phyloP scores from a whole-genome alignment of 495 filamentous ascomycete genomes.

The Emericellopsis terricola region DNA sequence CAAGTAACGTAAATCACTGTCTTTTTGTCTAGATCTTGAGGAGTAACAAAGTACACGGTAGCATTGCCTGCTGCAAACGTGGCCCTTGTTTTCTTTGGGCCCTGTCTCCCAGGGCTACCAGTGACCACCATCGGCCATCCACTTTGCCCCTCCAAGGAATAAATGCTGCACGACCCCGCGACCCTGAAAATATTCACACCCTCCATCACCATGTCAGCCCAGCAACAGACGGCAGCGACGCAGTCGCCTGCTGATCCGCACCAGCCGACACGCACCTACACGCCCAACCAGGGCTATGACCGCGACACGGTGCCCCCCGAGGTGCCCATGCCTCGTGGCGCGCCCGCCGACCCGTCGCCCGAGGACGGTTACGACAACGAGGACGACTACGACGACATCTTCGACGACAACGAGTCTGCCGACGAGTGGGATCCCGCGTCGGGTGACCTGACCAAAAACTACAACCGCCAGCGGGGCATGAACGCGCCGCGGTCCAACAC shows the following conservation, averaged over 20 bases:
- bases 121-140: too few relatives aligned
- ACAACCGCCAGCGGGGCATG: constrained; percentile 65
- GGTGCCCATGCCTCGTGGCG: constrained; percentile 4
- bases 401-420: constrained; percentile 38
- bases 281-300: constrained; percentile 12
- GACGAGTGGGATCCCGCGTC: constrained; percentile 41
- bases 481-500: constrained; percentile 56
- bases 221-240: background rate
- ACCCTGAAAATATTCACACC: too few relatives aligned
- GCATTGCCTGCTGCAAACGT: too few relatives aligned
- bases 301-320: constrained; percentile 9
- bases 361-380: constrained; percentile 16
- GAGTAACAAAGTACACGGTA: too few relatives aligned
- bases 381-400: constrained; percentile 34
- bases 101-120: too few relatives aligned
- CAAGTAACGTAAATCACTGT: too few relatives aligned
- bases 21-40: too few relatives aligned
- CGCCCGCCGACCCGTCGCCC: constrained; percentile 2
- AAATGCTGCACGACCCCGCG: too few relatives aligned
- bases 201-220: constrained; percentile 6
- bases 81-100: too few relatives aligned
- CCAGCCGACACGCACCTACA: constrained; percentile 11
- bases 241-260: constrained; percentile 20
- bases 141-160: too few relatives aligned
- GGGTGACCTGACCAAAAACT: constrained; percentile 66